These are phyloP conservation scores for Ceriops tagal DNA, from an alignment of 345 rosid genomes.

Conservation along the genomic window DNA sequence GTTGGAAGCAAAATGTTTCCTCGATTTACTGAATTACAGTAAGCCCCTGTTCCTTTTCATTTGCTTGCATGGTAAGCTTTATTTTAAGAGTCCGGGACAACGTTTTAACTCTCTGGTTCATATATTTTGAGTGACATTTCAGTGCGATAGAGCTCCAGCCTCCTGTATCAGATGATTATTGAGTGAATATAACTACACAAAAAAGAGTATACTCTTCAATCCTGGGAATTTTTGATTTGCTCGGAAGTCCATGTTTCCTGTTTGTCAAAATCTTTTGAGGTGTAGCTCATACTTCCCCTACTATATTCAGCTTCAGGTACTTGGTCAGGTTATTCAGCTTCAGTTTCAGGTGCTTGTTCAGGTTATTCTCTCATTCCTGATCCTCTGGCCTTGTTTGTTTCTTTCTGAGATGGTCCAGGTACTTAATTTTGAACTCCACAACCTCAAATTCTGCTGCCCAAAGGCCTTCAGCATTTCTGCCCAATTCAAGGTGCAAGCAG, in stretches of 20 bases:
- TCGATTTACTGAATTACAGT: slow-evolving; percentile 72
- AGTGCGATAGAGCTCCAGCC: slow-evolving; percentile 87
- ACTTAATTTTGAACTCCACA: no score
- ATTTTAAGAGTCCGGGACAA: slow-evolving; percentile 1
- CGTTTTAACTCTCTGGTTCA: background rate
- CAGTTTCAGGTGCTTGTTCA: background rate
- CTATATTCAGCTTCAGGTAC: slow-evolving; percentile 13
- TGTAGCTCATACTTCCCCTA: slow-evolving; percentile 55
- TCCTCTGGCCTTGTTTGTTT: background rate
- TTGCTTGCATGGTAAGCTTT: background rate
- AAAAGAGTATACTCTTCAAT: slow-evolving; percentile 58
- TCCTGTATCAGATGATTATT: slow-evolving; percentile 72
- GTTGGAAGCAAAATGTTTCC: slow-evolving; percentile 93
- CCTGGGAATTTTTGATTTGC: slow-evolving; percentile 14
- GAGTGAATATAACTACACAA: slow-evolving; percentile 75
- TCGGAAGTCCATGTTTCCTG: slow-evolving; percentile 4
- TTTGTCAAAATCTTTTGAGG: slow-evolving; percentile 9
- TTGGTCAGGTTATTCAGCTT: no score
- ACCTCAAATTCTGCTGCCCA: slow-evolving; percentile 23
- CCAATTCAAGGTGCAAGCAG: slow-evolving; percentile 52
- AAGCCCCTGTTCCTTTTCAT: slow-evolving; percentile 26
- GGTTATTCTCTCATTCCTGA: background rate
- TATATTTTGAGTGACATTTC: slow-evolving; percentile 24
- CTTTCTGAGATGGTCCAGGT: slow-evolving; percentile 21
- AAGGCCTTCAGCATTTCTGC: slow-evolving; percentile 50